A percentile compares a stretch with the other conserved stretches of the same genome.
These are phyloP conservation scores for Salix viminalis DNA, from an alignment of 345 rosid genomes.

Conservation along the genomic window DNA sequence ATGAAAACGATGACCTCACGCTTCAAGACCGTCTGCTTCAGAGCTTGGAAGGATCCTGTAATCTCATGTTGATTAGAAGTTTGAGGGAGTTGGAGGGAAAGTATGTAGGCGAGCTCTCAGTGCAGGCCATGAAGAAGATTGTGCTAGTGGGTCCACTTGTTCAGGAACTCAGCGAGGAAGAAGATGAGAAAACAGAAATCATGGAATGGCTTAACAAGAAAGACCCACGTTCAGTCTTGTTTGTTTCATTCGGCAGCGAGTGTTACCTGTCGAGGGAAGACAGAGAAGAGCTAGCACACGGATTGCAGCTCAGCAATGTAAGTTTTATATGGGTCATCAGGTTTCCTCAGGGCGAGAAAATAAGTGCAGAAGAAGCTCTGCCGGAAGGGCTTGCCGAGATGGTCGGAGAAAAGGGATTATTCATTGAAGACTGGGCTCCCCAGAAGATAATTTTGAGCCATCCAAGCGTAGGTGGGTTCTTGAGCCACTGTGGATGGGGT, in stretches of 20 bases:
- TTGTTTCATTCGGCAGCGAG: conserved; percentile 40
- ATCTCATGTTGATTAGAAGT: conserved; percentile 26
- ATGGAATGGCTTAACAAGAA: conserved; percentile 33
- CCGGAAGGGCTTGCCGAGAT: conserved; percentile 30
- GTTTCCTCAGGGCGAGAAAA: conserved; percentile 20
- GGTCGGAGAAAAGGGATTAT: conserved; percentile 24
- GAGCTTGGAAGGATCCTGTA: conserved; percentile 13
- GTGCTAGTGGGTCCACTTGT: conserved; percentile 37
- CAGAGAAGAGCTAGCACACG: conserved; percentile 34
- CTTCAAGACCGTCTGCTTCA: background rate
- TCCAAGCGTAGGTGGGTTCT: conserved; percentile 28
- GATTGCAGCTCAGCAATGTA: conserved; percentile 27
- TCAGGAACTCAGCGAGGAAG: background rate
- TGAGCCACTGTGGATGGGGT: conserved; percentile 45
- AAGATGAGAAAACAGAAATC: conserved; percentile 3
- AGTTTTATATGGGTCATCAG: conserved; percentile 38
- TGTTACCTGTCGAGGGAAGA: conserved; percentile 27
- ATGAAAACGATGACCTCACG: background rate
- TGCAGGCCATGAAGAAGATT: conserved; percentile 17
- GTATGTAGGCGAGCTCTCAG: conserved; percentile 26
- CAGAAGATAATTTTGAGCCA: conserved; percentile 26
- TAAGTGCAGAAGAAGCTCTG: conserved; percentile 12
- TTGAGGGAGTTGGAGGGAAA: conserved; percentile 36
- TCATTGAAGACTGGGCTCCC: conserved; percentile 36
- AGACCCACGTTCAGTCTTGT: conserved; percentile 10